These are phyloP conservation scores for Dalbergia cochinchinensis DNA, from an alignment of 306 rosid species.

Conservation along the genomic window DNA sequence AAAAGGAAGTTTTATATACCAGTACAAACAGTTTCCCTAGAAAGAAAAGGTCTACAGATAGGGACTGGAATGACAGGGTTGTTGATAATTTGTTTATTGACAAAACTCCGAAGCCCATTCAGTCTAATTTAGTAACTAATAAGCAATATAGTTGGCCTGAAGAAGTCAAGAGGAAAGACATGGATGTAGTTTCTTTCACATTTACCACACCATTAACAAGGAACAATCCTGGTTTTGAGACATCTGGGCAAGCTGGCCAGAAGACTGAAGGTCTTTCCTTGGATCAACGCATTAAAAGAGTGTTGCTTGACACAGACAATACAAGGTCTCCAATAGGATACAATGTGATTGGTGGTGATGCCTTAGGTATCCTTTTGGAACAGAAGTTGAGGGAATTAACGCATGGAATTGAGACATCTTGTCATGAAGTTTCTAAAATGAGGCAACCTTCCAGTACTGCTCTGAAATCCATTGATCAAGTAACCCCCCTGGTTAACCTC, in stretches of 20 bases:
- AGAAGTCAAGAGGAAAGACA: conserved; percentile 72
- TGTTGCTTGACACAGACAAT: conserved; percentile 61
- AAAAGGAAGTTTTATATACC: conserved; percentile 71
- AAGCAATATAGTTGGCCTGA: conserved; percentile 59
- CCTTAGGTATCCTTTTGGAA: conserved; percentile 87
- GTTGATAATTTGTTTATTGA: conserved; percentile 62
- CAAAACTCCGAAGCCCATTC: conserved; percentile 65
- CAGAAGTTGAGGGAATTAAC: conserved; percentile 85
- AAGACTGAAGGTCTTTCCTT: conserved; percentile 50
- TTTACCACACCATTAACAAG: conserved; percentile 89
- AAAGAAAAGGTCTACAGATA: conserved; percentile 83
- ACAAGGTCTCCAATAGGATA: conserved; percentile 74
- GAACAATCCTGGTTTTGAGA: conserved; percentile 62
- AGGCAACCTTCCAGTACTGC: conserved; percentile 55
- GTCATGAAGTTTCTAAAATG: conserved; percentile 52
- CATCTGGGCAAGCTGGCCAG: conserved; percentile 54
- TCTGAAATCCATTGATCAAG: conserved; percentile 48
- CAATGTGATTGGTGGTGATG: conserved; percentile 81
- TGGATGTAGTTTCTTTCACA: conserved; percentile 95
- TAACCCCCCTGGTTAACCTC: conserved; percentile 46
- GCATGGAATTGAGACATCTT: conserved; percentile 58
- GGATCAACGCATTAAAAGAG: conserved; percentile 71
- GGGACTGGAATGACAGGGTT: conserved; percentile 67
- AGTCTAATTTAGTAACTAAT: conserved; percentile 55
- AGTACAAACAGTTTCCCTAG: conserved; percentile 69